phyloP scores from a whole-genome alignment of 371 early-diverging fungal genomes.

The Mucor racemosus region DNA sequence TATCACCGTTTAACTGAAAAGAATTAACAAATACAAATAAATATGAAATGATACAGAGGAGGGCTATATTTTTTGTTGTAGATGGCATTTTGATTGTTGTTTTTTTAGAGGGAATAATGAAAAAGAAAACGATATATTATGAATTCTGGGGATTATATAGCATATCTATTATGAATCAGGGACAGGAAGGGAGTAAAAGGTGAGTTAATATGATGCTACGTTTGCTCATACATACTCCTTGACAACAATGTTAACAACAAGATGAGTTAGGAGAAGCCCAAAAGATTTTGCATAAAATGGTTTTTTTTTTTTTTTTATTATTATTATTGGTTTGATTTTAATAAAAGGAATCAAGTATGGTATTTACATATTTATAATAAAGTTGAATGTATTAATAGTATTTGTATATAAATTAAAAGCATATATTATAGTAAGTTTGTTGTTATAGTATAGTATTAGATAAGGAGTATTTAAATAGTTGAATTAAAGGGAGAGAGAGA shows the following conservation, averaged over 20 bases:
- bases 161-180: neutral
- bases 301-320: no score
- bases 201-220: neutral
- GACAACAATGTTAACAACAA: neutral
- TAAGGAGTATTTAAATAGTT: neutral
- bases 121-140: neutral
- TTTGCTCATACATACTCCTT: neutral
- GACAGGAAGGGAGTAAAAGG: neutral
- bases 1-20: neutral
- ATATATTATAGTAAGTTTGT: neutral
- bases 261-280: neutral
- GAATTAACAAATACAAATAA: neutral
- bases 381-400: neutral
- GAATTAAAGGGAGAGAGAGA: neutral
- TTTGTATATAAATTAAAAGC: neutral
- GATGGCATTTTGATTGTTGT: neutral
- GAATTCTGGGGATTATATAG: neutral
- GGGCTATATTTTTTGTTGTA: neutral
- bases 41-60: neutral
- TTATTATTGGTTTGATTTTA: no score
- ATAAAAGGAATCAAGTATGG: neutral
- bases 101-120: neutral
- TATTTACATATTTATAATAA: constrained; percentile 8
- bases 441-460: neutral
- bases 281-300: neutral